Base-by-base conservation (phyloP, 495 filamentous ascomycete genomes). In the Tuber borchii region DNA sequence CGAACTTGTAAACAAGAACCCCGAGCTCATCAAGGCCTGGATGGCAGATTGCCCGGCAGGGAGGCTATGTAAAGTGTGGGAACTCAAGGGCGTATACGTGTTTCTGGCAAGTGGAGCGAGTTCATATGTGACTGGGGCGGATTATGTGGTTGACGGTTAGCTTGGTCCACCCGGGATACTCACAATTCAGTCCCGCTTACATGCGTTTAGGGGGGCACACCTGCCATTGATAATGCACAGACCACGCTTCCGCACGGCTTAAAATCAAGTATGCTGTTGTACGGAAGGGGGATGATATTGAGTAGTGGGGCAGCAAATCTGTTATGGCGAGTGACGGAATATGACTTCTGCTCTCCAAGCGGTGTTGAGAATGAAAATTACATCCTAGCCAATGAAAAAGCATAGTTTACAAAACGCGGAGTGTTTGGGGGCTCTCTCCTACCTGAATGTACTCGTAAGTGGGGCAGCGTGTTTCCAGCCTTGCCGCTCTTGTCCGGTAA, bases 51-150 rank as follows among this genome's bases (percentile, higher is more conserved):
- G 97, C 75, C 95, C 95, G 0, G 89, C 90, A 82, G 95, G 95
- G 31, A 92, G 93, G 84, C 96, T 98, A 91, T 96, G 95, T 34
- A 88, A 91, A 8, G 94, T 95, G 1, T 92, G 92, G 83, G 95
- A 98, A 80, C 87, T 98, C 45, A 97, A 95, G 91, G 95, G 95
- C 0, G 91, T 95, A 4, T 95, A 97, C 73, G 91, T 92, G 0
- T 97, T 95, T 85, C 85, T 98, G 78, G 89, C 92, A 44, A 95
- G 92, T 74, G 93, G 97, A 82, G 95, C 94, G 7, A 89, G 90
- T 69, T 86, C 85, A 71, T 98, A 97, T 85, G 90, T 97, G 65
- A 98, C 94, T 19, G 95, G 95, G 7, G 92, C 93, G 22, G 95
- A 97, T 81, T 86, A 97, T 76, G 87, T 93, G 14, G 93, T 97